A percentile compares a stretch with the other conserved stretches of the same genome.
phyloP scores from a whole-genome alignment of 176 grass and related monocot species.

The Phragmites australis region DNA sequence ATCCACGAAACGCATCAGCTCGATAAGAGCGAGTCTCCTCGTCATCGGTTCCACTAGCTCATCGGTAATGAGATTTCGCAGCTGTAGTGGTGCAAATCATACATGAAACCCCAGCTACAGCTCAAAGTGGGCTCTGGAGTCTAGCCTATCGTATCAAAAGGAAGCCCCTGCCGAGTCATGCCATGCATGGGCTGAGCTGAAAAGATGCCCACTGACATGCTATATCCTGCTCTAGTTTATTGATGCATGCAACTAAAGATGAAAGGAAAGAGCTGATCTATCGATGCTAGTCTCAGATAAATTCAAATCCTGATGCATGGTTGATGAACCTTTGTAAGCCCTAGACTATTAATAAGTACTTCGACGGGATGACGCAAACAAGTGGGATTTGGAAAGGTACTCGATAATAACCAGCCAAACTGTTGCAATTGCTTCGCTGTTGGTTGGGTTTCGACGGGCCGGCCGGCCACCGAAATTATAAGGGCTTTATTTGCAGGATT shows the following conservation, averaged over 20 bases:
- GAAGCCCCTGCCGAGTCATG: conserved; percentile 24
- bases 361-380: background rate
- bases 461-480: background rate
- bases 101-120: background rate
- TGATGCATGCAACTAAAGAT: conserved; percentile 9
- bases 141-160: conserved; percentile 4
- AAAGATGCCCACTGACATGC: background rate
- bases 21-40: background rate
- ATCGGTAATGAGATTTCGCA: background rate
- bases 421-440: conserved; percentile 35
- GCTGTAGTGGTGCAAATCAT: conserved; percentile 14
- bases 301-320: background rate
- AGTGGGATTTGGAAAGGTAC: background rate
- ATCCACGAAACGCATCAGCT: conserved; percentile 3
- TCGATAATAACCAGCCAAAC: background rate
- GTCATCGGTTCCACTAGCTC: background rate
- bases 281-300: conserved; percentile 8
- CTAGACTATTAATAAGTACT: background rate
- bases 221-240: conserved; percentile 21
- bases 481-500: background rate
- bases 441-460: conserved; percentile 21
- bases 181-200: conserved; percentile 32
- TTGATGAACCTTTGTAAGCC: background rate
- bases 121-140: background rate
- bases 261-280: background rate